phyloP scores from a whole-genome alignment of 129 eudicot genomes.

The Centrapalus pauciflorus region DNA sequence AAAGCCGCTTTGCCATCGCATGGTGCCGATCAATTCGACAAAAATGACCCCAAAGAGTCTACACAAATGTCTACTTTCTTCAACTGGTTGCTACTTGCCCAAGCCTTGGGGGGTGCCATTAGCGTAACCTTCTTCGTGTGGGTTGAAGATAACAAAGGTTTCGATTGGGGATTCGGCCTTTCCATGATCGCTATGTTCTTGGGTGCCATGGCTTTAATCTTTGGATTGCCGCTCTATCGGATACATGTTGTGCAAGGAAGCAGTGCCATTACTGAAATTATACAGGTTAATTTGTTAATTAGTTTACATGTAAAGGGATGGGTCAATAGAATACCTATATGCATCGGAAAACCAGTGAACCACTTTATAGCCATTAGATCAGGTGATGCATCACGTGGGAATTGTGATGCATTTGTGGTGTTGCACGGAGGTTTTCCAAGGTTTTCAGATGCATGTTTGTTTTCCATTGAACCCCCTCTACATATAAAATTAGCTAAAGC shows the following conservation, averaged over 20 bases:
- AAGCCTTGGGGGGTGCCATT: conserved; percentile 41
- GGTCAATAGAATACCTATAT: too few relatives aligned
- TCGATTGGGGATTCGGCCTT: conserved; percentile 52
- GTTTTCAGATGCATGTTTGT: too few relatives aligned
- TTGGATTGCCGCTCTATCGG: conserved; percentile 50
- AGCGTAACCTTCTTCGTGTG: conserved; percentile 53
- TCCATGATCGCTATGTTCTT: conserved; percentile 43
- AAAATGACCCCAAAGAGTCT: conserved; percentile 51
- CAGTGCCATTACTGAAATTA: conserved; percentile 50
- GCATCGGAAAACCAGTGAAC: too few relatives aligned
- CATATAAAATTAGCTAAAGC: too few relatives aligned
- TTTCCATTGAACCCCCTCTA: too few relatives aligned
- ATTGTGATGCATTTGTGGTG: too few relatives aligned
- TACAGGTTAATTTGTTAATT: too few relatives aligned
- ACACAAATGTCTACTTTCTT: conserved; percentile 51
- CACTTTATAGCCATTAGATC: too few relatives aligned
- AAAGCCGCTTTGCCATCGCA: conserved; percentile 65
- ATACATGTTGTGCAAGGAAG: conserved; percentile 47
- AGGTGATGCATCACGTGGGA: too few relatives aligned
- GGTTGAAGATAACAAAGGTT: conserved; percentile 63
- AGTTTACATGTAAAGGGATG: too few relatives aligned
- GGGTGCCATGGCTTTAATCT: conserved; percentile 24
- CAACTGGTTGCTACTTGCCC: conserved; percentile 42
- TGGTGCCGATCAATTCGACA: conserved; percentile 78
- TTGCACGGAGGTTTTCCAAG: too few relatives aligned